Conservation (phyloP, 2,329 filamentous ascomycete genomes). For the Aspergillus felis region DNA sequence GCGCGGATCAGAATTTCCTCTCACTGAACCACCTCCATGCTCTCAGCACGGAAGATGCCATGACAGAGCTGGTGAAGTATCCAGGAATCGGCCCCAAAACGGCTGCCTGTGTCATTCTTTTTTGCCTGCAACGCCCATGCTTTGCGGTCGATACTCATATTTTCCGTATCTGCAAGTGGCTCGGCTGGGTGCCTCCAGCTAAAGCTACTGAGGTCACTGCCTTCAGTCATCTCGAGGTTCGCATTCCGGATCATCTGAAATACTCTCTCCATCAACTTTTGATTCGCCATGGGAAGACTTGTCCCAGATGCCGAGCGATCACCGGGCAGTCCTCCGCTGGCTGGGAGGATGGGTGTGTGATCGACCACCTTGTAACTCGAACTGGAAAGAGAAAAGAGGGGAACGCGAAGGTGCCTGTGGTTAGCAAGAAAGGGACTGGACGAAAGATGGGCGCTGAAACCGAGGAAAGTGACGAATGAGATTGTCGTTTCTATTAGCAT, state of each 20-base stretch:
- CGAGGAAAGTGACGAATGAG: not conserved
- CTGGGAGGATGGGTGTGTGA: slow-evolving; percentile 62
- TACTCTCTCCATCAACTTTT: slow-evolving; percentile 61
- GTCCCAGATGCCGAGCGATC: slow-evolving; percentile 57
- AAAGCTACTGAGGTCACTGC: slow-evolving; percentile 46
- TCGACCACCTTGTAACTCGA: slow-evolving; percentile 59
- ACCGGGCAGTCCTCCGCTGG: slow-evolving; percentile 58
- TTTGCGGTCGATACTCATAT: slow-evolving; percentile 67
- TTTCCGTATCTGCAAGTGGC: slow-evolving; percentile 59
- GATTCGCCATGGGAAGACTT: slow-evolving; percentile 60
- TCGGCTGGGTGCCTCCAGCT: slow-evolving; percentile 56
- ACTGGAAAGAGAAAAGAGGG: slow-evolving; percentile 48
- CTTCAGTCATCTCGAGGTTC: slow-evolving; percentile 58
- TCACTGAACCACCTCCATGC: slow-evolving; percentile 61
- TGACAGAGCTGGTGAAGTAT: slow-evolving; percentile 55
- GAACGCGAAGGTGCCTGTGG: not conserved
- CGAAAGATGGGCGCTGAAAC: not conserved
- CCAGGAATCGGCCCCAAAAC: slow-evolving; percentile 65
- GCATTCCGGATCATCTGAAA: slow-evolving; percentile 59
- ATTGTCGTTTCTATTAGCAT: not conserved
- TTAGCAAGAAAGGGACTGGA: slow-evolving; percentile 2
- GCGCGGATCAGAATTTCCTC: slow-evolving; percentile 56
- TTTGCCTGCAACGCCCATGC: slow-evolving; percentile 60
- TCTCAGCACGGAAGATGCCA: slow-evolving; percentile 53
- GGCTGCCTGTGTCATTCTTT: slow-evolving; percentile 61